phyloP scores from a whole-genome alignment of 371 early-diverging fungal species.

The Blakeslea trispora region DNA sequence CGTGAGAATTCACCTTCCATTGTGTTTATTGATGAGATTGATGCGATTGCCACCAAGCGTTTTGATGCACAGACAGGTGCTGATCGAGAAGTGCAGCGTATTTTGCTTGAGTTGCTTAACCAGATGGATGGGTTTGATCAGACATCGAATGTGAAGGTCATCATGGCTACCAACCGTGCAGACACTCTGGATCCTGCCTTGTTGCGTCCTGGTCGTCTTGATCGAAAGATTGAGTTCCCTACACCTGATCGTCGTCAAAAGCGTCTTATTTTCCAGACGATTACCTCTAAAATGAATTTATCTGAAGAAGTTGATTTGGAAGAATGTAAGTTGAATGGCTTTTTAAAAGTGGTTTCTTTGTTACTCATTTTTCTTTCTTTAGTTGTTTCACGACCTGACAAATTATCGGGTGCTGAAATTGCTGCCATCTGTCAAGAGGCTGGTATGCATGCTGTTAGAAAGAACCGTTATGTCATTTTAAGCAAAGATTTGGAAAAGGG shows the following conservation, averaged over 20 bases:
- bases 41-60: conserved; percentile 99
- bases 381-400: conserved; percentile 98
- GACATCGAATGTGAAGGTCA: conserved; percentile 98
- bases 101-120: conserved; percentile 97
- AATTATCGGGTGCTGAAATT: conserved; percentile 98
- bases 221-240: conserved; percentile 99
- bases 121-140: conserved; percentile 99
- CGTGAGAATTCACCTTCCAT: conserved; percentile 99
- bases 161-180: conserved; percentile 99
- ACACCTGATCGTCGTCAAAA: conserved; percentile 99
- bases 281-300: conserved; percentile 99
- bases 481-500: conserved; percentile 99
- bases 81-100: conserved; percentile 99
- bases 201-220: conserved; percentile 98
- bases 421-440: conserved; percentile 99
- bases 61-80: conserved; percentile 99
- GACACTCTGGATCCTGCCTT: conserved; percentile 99
- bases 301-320: conserved; percentile 99
- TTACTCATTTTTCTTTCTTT: background rate
- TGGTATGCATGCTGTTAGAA: conserved; percentile 99
- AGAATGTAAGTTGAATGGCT: conserved; percentile 89
- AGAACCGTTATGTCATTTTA: conserved; percentile 97
- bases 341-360: no score
- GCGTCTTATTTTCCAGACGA: conserved; percentile 97
- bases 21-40: conserved; percentile 99